phyloP scores from a whole-genome alignment of 139 green algal genomes.

The Astrephomene gubernaculifera region DNA sequence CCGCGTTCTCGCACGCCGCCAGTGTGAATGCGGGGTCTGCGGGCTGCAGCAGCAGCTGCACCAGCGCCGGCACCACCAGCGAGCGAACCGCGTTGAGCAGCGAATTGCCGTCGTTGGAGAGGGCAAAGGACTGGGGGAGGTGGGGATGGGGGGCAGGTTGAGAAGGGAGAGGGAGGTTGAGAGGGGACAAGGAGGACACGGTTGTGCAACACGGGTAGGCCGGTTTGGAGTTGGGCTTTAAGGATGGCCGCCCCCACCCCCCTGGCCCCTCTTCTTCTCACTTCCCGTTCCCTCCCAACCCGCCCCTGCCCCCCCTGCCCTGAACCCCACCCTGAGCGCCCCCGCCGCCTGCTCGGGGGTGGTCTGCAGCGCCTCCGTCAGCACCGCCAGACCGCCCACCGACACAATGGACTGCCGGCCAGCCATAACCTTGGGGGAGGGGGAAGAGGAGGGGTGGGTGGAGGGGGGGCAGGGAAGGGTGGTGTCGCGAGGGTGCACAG shows the following conservation, averaged over 20 bases:
- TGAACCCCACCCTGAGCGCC: constrained; percentile 41
- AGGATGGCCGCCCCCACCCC: neutral
- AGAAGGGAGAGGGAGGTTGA: neutral
- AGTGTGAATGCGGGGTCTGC: constrained; percentile 39
- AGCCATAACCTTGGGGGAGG: constrained; percentile 33
- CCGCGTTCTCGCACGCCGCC: constrained; percentile 44
- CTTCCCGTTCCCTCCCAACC: neutral
- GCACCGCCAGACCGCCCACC: constrained; percentile 33
- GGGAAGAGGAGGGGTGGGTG: neutral
- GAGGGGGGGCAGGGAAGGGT: neutral
- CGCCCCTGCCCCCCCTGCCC: neutral
- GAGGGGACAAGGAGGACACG: neutral
- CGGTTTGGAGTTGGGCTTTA: too few relatives aligned
- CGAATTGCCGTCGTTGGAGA: constrained; percentile 45
- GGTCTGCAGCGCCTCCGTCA: constrained; percentile 48
- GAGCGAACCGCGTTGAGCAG: constrained; percentile 20
- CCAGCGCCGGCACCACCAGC: constrained; percentile 52
- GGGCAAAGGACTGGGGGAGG: constrained; percentile 41
- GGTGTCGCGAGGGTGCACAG: neutral
- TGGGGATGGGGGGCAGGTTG: neutral
- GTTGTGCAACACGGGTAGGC: too few relatives aligned
- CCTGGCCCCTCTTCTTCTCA: neutral
- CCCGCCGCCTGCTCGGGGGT: constrained; percentile 52
- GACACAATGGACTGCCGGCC: constrained; percentile 49
- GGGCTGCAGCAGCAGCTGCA: constrained; percentile 33